A percentile compares a stretch with the other conserved stretches of the same genome.
phyloP scores from a whole-genome alignment of 2,329 filamentous ascomycete genomes.

The Mycocentrospora acerina region DNA sequence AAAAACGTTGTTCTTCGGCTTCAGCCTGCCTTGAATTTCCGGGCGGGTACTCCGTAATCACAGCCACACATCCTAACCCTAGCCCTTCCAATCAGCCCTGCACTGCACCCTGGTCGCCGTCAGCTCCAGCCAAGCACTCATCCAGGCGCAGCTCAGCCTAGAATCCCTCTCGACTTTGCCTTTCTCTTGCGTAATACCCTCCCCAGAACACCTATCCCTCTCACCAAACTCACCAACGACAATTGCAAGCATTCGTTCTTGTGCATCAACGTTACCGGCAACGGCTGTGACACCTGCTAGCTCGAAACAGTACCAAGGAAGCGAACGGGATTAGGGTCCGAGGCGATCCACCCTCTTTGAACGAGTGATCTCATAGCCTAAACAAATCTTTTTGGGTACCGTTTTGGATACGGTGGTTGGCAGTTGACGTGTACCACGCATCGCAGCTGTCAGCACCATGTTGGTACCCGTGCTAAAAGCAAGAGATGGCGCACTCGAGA shows the following conservation, averaged over 20 bases:
- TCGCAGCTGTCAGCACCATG: conserved; percentile 20
- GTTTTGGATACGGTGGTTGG: conserved; percentile 11
- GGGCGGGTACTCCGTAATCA: too few species aligned
- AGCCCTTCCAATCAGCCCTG: conserved; percentile 19
- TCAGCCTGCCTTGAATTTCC: neutral
- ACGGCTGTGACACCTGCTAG: conserved; percentile 17
- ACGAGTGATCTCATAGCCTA: conserved; percentile 26
- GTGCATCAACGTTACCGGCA: conserved; percentile 5
- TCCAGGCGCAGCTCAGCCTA: conserved; percentile 24
- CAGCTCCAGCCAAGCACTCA: conserved; percentile 25
- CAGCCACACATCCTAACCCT: conserved; percentile 18
- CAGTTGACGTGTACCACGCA: conserved; percentile 6
- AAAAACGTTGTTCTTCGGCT: neutral
- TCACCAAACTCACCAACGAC: conserved; percentile 3
- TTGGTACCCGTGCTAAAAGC: conserved; percentile 25
- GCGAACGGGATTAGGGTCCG: conserved; percentile 13
- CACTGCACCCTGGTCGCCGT: conserved; percentile 13
- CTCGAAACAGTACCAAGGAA: conserved; percentile 16
- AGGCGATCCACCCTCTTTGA: conserved; percentile 23
- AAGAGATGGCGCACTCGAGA: conserved; percentile 24
- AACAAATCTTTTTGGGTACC: conserved; percentile 14
- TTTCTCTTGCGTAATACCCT: conserved; percentile 3
- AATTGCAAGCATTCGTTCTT: conserved; percentile 5
- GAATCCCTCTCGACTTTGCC: conserved; percentile 9
- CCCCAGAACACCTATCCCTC: conserved; percentile 4